Conservation (phyloP, 192 early-diverging fungal genomes). For the Coemansia sp. region DNA sequence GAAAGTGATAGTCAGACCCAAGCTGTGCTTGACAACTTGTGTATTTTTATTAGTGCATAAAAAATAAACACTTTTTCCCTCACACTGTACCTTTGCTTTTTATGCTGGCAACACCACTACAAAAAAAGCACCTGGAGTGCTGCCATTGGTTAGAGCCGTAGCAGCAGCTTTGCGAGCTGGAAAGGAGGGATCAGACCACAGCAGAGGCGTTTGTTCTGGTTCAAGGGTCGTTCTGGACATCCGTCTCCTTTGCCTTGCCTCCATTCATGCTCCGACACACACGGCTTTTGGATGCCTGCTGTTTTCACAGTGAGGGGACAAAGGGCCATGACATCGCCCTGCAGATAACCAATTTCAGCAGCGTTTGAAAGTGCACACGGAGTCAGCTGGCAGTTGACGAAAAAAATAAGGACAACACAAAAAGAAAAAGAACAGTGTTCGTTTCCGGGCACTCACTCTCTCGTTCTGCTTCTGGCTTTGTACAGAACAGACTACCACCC, state of each 20-base stretch:
- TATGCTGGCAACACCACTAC: background rate
- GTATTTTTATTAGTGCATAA: background rate
- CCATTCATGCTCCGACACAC: too few relatives aligned
- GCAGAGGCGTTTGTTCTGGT: background rate
- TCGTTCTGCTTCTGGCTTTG: background rate
- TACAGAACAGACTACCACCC: conserved; percentile 1
- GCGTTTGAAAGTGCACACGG: background rate
- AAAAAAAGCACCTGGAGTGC: background rate
- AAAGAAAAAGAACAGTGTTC: too few relatives aligned
- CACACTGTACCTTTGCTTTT: background rate
- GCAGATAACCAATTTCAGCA: background rate
- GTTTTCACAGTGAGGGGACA: too few relatives aligned
- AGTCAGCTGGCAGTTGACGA: background rate
- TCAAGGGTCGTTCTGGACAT: too few relatives aligned
- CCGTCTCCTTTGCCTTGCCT: too few relatives aligned
- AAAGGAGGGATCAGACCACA: background rate
- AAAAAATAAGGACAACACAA: background rate
- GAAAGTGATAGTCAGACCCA: background rate
- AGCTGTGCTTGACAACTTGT: background rate
- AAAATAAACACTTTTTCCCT: background rate
- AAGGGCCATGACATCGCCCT: background rate
- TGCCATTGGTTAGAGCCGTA: conserved; percentile 1
- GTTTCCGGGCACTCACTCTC: background rate
- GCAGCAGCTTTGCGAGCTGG: background rate
- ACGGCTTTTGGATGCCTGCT: too few relatives aligned